Conservation (phyloP, 345 rosid species). For the Citrus maxima region DNA sequence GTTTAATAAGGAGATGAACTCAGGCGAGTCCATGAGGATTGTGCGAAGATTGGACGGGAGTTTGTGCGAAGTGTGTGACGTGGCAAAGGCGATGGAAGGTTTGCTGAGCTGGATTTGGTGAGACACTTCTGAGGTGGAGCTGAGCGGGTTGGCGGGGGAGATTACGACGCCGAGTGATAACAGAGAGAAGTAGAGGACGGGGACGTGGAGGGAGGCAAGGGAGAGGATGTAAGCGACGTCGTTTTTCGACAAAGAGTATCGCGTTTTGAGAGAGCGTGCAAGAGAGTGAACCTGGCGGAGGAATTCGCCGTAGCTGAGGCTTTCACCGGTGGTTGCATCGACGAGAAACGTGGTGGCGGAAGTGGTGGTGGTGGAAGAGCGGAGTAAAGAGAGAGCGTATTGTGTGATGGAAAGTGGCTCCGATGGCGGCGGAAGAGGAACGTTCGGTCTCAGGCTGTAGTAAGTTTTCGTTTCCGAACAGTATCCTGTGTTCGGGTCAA, state of each 20-base stretch:
- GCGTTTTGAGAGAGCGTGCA: slow-evolving; percentile 9
- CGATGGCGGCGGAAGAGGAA: slow-evolving; percentile 46
- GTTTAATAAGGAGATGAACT: slow-evolving; percentile 18
- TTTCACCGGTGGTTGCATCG: not conserved
- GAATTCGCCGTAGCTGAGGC: slow-evolving; percentile 2
- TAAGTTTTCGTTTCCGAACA: slow-evolving; percentile 43
- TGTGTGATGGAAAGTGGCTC: slow-evolving; percentile 56
- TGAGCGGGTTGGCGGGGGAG: slow-evolving; percentile 29
- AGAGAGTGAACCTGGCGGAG: slow-evolving; percentile 7
- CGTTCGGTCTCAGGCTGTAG: slow-evolving; percentile 50
- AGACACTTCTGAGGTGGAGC: slow-evolving; percentile 23
- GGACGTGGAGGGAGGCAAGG: slow-evolving; percentile 29
- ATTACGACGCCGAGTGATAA: slow-evolving; percentile 36
- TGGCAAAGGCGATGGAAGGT: slow-evolving; percentile 22
- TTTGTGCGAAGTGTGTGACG: slow-evolving; percentile 12
- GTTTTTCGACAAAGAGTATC: slow-evolving; percentile 20
- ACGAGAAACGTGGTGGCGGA: slow-evolving; percentile 12
- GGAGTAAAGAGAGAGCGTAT: slow-evolving; percentile 50
- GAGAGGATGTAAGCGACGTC: slow-evolving; percentile 32
- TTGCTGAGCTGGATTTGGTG: slow-evolving; percentile 32
- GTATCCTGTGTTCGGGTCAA: slow-evolving; percentile 45
- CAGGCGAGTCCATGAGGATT: slow-evolving; percentile 23
- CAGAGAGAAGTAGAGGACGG: slow-evolving; percentile 31
- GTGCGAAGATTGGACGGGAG: slow-evolving; percentile 18
- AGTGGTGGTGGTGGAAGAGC: not conserved